Conservation (phyloP, 306 rosid genomes). For the Lupinus albus region DNA sequence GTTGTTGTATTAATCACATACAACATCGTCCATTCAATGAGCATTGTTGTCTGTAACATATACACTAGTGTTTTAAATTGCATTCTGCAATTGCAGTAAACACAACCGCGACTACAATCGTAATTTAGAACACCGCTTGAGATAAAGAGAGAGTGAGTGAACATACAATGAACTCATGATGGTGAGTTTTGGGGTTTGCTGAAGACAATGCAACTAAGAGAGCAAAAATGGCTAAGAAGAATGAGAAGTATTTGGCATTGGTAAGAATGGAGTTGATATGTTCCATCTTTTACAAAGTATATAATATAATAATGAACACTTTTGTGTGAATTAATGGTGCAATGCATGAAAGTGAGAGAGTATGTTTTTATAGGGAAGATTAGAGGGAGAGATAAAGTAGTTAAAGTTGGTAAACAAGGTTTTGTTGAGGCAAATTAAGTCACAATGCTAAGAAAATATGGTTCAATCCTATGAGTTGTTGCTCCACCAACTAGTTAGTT, state of each 20-base stretch:
- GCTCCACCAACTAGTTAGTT: slow-evolving; percentile 86
- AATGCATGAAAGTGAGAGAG: slow-evolving; percentile 36
- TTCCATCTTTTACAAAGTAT: slow-evolving; percentile 42
- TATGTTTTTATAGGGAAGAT: slow-evolving; percentile 49
- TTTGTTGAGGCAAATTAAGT: slow-evolving; percentile 45
- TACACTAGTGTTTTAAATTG: too few species aligned
- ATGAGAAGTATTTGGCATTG: slow-evolving; percentile 31
- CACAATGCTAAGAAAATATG: slow-evolving; percentile 46
- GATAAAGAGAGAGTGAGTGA: neutral
- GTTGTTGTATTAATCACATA: too few species aligned
- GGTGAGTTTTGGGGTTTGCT: slow-evolving; percentile 61
- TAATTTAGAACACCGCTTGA: too few species aligned
- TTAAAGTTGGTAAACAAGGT: slow-evolving; percentile 72
- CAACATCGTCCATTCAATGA: too few species aligned
- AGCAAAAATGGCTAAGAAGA: slow-evolving; percentile 50
- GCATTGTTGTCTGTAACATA: too few species aligned
- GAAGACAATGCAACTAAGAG: slow-evolving; percentile 57
- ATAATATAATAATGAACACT: neutral
- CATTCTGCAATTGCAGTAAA: too few species aligned
- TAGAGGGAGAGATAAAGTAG: slow-evolving; percentile 42
- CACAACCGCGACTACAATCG: too few species aligned
- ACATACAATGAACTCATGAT: slow-evolving; percentile 80
- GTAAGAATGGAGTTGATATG: slow-evolving; percentile 29
- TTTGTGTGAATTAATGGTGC: slow-evolving; percentile 22
- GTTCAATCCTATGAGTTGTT: slow-evolving; percentile 80